Conservation (phyloP, 768 basidiomycete genomes). For the Epithele typhae region DNA sequence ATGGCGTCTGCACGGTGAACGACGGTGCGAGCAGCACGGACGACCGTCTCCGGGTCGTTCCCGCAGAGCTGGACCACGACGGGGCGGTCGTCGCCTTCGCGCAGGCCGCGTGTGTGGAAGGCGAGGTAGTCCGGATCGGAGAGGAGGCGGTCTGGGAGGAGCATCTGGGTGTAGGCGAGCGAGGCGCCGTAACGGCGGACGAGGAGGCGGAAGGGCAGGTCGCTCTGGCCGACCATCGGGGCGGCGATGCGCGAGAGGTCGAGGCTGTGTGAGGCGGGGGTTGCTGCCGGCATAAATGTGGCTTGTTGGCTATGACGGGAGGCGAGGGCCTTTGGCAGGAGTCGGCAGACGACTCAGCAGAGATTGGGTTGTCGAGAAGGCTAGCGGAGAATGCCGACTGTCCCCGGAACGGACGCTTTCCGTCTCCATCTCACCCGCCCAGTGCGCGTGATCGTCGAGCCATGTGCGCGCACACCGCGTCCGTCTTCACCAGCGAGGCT, state of each 20-base stretch:
- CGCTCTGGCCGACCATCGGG: slow-evolving; percentile 80
- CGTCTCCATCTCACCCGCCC: too few species aligned
- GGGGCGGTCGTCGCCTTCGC: slow-evolving; percentile 32
- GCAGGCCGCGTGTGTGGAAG: slow-evolving; percentile 56
- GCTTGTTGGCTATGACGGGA: too few species aligned
- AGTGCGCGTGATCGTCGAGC: too few species aligned
- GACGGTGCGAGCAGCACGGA: slow-evolving; percentile 56
- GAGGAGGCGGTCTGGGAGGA: slow-evolving; percentile 55
- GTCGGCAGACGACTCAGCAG: too few species aligned
- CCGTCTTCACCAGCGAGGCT: too few species aligned
- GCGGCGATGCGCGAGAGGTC: slow-evolving; percentile 41
- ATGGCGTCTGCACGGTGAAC: slow-evolving; percentile 63
- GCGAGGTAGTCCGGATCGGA: slow-evolving; percentile 63
- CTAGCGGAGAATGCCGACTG: too few species aligned
- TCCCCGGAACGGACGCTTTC: too few species aligned
- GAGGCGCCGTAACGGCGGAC: slow-evolving; percentile 61
- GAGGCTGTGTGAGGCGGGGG: background rate
- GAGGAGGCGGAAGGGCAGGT: slow-evolving; percentile 67
- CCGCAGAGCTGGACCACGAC: slow-evolving; percentile 75
- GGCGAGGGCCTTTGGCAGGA: too few species aligned
- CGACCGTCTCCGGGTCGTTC: slow-evolving; percentile 58
- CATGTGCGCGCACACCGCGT: too few species aligned
- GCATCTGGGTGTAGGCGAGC: slow-evolving; percentile 75
- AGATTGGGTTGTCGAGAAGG: too few species aligned
- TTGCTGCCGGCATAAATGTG: too few species aligned